Evolutionary conservation across 768 basidiomycete species (phyloP).

Genomic region (Boletus barrowsii): DNA sequence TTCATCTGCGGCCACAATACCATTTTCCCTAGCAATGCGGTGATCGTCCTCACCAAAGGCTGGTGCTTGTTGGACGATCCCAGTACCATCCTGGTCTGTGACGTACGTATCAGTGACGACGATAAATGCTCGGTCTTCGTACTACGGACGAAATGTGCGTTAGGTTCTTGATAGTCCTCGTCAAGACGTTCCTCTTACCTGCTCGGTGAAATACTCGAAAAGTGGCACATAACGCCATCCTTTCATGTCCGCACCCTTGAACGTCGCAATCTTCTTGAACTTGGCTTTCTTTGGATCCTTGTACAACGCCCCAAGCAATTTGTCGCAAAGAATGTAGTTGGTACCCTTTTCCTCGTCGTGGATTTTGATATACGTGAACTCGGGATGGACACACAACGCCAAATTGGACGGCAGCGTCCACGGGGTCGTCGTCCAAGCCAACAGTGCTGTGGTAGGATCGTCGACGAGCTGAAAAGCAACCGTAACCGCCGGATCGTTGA

Average conservation of each 20-base stretch:
- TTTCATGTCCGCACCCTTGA: slow-evolving; percentile 90
- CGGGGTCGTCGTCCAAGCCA: slow-evolving; percentile 99
- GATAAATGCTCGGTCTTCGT: slow-evolving; percentile 84
- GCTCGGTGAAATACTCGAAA: slow-evolving; percentile 95
- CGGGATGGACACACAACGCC: slow-evolving; percentile 92
- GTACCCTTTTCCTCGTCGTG: slow-evolving; percentile 82
- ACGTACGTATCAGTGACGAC: slow-evolving; percentile 93
- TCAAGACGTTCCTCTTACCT: slow-evolving; percentile 46
- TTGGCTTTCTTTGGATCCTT: slow-evolving; percentile 98
- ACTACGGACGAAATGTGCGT: slow-evolving; percentile 45
- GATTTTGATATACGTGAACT: slow-evolving; percentile 95
- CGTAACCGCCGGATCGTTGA: slow-evolving; percentile 93
- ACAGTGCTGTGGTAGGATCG: slow-evolving; percentile 82
- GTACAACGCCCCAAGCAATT: slow-evolving; percentile 82
- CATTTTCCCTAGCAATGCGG: slow-evolving; percentile 82
- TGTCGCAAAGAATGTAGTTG: slow-evolving; percentile 91
- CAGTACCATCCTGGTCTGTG: slow-evolving; percentile 89
- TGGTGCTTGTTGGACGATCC: slow-evolving; percentile 98
- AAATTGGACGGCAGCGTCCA: slow-evolving; percentile 98
- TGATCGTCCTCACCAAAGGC: slow-evolving; percentile 99
- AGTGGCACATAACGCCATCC: slow-evolving; percentile 94
- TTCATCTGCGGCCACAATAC: slow-evolving; percentile 80
- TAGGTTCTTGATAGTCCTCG: neutral
- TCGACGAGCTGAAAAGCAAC: slow-evolving; percentile 91
- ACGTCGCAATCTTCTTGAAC: slow-evolving; percentile 85